These are phyloP conservation scores for Extremus antarcticus DNA, from an alignment of 495 filamentous ascomycete genomes.

Conservation along the genomic window DNA sequence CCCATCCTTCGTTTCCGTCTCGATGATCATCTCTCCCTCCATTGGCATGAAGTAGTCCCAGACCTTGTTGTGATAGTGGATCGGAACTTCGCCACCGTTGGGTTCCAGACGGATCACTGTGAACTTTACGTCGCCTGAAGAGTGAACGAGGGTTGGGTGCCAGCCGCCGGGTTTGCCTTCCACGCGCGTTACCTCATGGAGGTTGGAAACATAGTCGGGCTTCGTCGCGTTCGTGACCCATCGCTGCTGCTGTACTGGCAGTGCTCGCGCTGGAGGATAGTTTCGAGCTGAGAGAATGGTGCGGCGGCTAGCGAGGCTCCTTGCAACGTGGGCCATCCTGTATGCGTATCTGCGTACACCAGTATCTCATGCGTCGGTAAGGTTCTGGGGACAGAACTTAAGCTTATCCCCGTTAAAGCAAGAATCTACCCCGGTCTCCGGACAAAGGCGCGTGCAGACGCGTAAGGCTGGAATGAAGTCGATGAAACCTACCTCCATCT, in stretches of 20 bases:
- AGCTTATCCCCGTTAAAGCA: too few relatives aligned
- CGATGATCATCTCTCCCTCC: slow-evolving; percentile 2
- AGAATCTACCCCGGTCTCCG: too few relatives aligned
- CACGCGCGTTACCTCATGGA: neutral
- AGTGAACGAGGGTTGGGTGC: slow-evolving; percentile 10
- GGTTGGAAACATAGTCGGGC: slow-evolving; percentile 2
- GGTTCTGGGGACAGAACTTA: too few relatives aligned
- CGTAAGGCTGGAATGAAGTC: too few relatives aligned
- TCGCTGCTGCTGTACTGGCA: neutral
- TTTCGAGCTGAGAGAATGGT: neutral
- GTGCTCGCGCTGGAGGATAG: neutral
- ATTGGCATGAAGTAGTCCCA: slow-evolving; percentile 10
- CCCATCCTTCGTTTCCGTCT: slow-evolving; percentile 4
- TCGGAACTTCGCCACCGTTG: slow-evolving; percentile 5
- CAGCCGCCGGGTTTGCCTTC: slow-evolving; percentile 6
- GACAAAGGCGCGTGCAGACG: too few relatives aligned
- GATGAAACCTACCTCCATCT: too few relatives aligned
- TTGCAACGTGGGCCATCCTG: neutral
- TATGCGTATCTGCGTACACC: too few relatives aligned
- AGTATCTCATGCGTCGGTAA: too few relatives aligned
- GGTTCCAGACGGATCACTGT: slow-evolving; percentile 6
- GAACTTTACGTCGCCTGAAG: slow-evolving; percentile 7
- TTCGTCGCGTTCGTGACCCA: slow-evolving; percentile 5
- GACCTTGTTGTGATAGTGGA: slow-evolving; percentile 2
- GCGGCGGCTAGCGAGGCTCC: neutral